Percentiles rank a stretch among this genome's conserved stretches.
Evolutionary conservation across 192 early-diverging fungal species (phyloP).

Genomic region (Entomortierella chlamydospora): DNA sequence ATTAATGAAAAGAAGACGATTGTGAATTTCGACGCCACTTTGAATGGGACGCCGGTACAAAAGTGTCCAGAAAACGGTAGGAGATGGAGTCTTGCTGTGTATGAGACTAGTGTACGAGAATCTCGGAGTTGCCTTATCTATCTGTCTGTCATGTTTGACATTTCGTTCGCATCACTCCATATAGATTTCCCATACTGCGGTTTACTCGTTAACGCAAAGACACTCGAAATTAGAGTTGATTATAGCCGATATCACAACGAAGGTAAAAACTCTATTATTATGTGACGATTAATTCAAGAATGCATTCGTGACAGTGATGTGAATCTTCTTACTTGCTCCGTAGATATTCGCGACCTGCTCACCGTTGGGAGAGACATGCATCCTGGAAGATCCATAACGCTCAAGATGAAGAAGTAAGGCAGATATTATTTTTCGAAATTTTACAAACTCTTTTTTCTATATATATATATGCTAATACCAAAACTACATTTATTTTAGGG

Average conservation of each 20-base stretch:
- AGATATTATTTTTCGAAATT: not conserved
- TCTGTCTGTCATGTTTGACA: not conserved
- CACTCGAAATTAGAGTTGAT: slow-evolving; percentile 76
- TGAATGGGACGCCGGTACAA: slow-evolving; percentile 51
- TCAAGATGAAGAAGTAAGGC: slow-evolving; percentile 47
- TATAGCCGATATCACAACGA: slow-evolving; percentile 67
- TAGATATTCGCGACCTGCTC: slow-evolving; percentile 40
- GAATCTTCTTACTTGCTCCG: not conserved
- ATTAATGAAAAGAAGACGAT: slow-evolving; percentile 85
- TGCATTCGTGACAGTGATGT: not conserved
- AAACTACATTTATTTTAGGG: slow-evolving; percentile 43
- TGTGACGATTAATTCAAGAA: not conserved
- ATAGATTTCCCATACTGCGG: slow-evolving; percentile 90
- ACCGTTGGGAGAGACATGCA: slow-evolving; percentile 29
- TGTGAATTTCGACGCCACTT: slow-evolving; percentile 73
- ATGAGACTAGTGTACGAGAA: too few species aligned
- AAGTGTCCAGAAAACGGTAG: slow-evolving; percentile 28
- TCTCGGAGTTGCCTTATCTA: too few species aligned
- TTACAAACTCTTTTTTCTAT: slow-evolving; percentile 5
- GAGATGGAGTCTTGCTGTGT: too few species aligned
- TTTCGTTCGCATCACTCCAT: not conserved
- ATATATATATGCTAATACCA: not conserved
- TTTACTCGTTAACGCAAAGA: slow-evolving; percentile 73
- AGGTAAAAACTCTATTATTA: slow-evolving; percentile 32
- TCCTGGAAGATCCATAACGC: slow-evolving; percentile 28